phyloP scores from a whole-genome alignment of 2,329 filamentous ascomycete species.

The Ophiocordyceps camponoti-saundersi region DNA sequence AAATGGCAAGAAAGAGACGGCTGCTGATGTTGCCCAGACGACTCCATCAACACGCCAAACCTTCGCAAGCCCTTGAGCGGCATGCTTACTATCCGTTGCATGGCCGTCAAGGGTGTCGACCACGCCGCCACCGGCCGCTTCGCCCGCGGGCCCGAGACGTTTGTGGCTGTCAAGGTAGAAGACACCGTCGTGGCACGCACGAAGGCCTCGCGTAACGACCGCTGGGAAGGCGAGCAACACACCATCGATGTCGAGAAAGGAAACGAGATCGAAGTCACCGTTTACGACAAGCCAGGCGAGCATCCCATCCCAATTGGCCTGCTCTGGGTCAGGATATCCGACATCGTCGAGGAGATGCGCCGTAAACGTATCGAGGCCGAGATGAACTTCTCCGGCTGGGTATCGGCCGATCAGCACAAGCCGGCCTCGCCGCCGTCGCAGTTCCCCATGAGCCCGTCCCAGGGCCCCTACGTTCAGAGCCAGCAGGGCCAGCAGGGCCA shows the following conservation, averaged over 20 bases:
- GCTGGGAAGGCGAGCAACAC: constrained; percentile 83
- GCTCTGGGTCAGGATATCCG: constrained; percentile 91
- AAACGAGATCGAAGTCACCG: constrained; percentile 93
- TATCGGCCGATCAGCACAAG: constrained; percentile 77
- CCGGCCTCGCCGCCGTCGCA: constrained; percentile 29
- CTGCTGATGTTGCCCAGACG: constrained; percentile 40
- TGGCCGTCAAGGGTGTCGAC: constrained; percentile 85
- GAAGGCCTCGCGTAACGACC: constrained; percentile 67
- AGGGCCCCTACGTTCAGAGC: constrained; percentile 24
- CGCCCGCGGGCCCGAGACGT: constrained; percentile 81
- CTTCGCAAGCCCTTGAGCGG: constrained; percentile 91
- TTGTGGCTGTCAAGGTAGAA: constrained; percentile 92
- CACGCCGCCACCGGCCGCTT: constrained; percentile 77
- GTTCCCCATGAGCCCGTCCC: constrained; percentile 38
- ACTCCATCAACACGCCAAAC: constrained; percentile 90
- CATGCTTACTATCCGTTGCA: constrained; percentile 69
- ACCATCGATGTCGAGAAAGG: constrained; percentile 93
- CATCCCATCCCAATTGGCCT: constrained; percentile 85
- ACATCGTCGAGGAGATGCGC: constrained; percentile 94
- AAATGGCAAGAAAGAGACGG: background rate
- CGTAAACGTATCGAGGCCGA: constrained; percentile 95
- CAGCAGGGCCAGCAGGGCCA: constrained; percentile 14
- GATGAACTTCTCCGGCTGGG: constrained; percentile 88
- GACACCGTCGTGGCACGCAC: constrained; percentile 83
- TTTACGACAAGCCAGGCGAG: constrained; percentile 89